phyloP scores from a whole-genome alignment of 768 basidiomycete species.

The Tephrocybe rancida region DNA sequence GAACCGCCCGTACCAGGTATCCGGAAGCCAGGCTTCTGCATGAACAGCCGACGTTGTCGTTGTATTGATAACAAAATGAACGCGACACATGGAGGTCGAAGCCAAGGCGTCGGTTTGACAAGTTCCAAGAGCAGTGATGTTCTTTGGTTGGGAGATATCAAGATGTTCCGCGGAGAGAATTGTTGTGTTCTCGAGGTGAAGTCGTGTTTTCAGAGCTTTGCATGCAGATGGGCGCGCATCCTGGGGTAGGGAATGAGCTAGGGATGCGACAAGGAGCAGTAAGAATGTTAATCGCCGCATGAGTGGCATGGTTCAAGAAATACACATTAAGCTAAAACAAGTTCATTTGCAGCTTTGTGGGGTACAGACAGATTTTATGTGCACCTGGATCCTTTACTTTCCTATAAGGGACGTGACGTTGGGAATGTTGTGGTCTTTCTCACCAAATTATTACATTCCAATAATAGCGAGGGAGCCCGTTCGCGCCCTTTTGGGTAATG shows the following conservation, averaged over 20 bases:
- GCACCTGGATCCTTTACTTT: too few species aligned
- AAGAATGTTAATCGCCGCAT: too few species aligned
- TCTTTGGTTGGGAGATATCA: not conserved
- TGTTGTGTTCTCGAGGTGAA: conserved; percentile 6
- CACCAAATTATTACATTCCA: too few species aligned
- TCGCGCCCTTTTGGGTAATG: too few species aligned
- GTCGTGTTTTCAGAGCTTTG: not conserved
- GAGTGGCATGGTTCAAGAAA: too few species aligned
- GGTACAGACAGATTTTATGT: too few species aligned
- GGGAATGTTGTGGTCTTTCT: too few species aligned
- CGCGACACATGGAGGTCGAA: not conserved
- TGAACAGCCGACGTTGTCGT: conserved; percentile 7
- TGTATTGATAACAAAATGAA: not conserved
- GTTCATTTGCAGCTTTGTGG: too few species aligned
- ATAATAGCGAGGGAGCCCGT: too few species aligned
- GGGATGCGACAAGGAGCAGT: too few species aligned
- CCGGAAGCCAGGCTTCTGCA: conserved; percentile 13
- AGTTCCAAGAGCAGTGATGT: not conserved
- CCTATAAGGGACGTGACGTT: too few species aligned
- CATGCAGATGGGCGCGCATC: not conserved
- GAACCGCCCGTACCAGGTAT: conserved; percentile 12
- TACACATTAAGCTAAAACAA: too few species aligned
- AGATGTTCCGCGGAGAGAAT: conserved; percentile 5
- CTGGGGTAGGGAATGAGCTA: not conserved
- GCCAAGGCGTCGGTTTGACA: not conserved